These are phyloP conservation scores for Diaporthe citri DNA, from an alignment of 2,329 filamentous ascomycete species.

Conservation along the genomic window DNA sequence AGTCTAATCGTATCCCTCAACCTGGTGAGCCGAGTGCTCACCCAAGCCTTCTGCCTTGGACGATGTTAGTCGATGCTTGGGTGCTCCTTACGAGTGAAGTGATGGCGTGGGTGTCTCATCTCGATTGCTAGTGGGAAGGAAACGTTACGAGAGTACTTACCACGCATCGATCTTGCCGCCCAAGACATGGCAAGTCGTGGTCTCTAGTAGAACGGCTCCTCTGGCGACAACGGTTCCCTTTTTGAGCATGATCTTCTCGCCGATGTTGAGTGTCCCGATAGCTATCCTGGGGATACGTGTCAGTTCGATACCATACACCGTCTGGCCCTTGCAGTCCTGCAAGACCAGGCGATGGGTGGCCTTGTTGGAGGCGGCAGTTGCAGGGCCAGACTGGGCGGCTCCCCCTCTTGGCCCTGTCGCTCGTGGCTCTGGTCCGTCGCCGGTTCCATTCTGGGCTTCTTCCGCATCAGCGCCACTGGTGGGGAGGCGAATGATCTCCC, in stretches of 20 bases:
- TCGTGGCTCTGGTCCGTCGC: slow-evolving; percentile 50
- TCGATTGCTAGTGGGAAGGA: background rate
- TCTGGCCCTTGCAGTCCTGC: slow-evolving; percentile 81
- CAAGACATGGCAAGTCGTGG: slow-evolving; percentile 75
- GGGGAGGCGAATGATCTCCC: slow-evolving; percentile 82
- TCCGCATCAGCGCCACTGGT: slow-evolving; percentile 58
- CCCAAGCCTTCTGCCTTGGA: slow-evolving; percentile 77
- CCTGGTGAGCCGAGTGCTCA: slow-evolving; percentile 75
- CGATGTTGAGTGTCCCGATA: slow-evolving; percentile 76
- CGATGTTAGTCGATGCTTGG: background rate
- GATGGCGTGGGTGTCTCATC: background rate
- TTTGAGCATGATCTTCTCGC: slow-evolving; percentile 83
- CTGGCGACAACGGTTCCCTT: slow-evolving; percentile 75
- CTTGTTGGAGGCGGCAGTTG: slow-evolving; percentile 49
- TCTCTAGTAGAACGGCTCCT: slow-evolving; percentile 83
- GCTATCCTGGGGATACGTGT: slow-evolving; percentile 73
- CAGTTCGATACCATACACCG: slow-evolving; percentile 80
- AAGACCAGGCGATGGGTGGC: slow-evolving; percentile 85
- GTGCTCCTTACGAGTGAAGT: background rate
- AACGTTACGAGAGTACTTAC: slow-evolving; percentile 40
- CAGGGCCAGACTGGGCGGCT: slow-evolving; percentile 7
- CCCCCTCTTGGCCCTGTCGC: background rate
- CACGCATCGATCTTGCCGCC: slow-evolving; percentile 88
- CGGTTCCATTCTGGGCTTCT: slow-evolving; percentile 54
- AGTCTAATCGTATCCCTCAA: slow-evolving; percentile 71